A percentile compares a stretch with the other conserved stretches of the same genome.
Evolutionary conservation across 768 basidiomycete species (phyloP).

Genomic region (Kondoa subrosea): DNA sequence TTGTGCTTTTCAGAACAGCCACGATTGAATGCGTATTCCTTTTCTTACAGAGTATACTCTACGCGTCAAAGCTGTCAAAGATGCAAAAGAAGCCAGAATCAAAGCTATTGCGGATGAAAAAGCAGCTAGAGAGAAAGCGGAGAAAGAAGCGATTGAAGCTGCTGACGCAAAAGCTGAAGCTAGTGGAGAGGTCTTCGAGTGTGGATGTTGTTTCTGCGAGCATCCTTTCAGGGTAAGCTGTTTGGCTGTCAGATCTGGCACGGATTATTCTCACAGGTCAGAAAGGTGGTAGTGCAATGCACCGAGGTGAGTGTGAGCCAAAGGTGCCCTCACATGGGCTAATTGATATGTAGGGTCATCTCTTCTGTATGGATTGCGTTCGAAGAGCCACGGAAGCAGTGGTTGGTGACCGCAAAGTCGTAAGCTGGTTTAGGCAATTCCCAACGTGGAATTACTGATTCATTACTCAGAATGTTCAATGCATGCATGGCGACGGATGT

Average conservation of each 20-base stretch:
- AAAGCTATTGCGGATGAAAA: conserved; percentile 5
- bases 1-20: no score
- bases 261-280: background rate
- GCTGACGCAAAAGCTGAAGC: background rate
- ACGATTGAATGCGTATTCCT: background rate
- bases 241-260: background rate
- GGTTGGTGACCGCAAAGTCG: conserved; percentile 22
- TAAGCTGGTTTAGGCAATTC: conserved; percentile 1
- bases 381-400: conserved; percentile 17
- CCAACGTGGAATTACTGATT: background rate
- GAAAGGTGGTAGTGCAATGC: background rate
- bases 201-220: conserved; percentile 27
- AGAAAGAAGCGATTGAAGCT: conserved; percentile 4
- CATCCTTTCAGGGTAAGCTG: conserved; percentile 9
- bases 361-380: conserved; percentile 26
- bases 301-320: background rate
- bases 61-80: background rate
- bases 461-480: background rate
- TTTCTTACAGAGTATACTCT: background rate
- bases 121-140: conserved; percentile 2
- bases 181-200: conserved; percentile 2
- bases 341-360: conserved; percentile 20
- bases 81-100: background rate
- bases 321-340: background rate
- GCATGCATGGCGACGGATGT: conserved; percentile 24